phyloP scores from a whole-genome alignment of 2,329 filamentous ascomycete species.

The Reticulascus tulasneorum region DNA sequence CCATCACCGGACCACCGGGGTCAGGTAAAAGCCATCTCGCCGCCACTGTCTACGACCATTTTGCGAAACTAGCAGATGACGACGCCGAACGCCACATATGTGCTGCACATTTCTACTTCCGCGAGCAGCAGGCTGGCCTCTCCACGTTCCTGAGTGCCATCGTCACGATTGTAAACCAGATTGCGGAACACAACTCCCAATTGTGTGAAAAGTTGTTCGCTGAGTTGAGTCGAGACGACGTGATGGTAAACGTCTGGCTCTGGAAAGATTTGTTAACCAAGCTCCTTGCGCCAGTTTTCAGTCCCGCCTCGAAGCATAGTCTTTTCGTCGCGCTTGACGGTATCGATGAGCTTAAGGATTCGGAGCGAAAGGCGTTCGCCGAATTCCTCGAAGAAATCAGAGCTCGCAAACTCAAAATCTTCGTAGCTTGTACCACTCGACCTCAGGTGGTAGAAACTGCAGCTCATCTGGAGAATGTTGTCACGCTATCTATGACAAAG shows the following conservation, averaged over 20 bases:
- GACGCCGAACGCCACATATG: constrained; percentile 17
- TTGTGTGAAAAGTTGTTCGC: constrained; percentile 25
- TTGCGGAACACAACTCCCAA: constrained; percentile 22
- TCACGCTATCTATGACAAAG: too few species aligned
- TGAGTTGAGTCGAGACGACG: constrained; percentile 21
- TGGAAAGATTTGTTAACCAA: constrained; percentile 18
- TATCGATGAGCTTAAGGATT: constrained; percentile 22
- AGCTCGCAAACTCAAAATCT: constrained; percentile 20
- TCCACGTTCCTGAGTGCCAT: constrained; percentile 19
- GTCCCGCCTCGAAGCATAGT: constrained; percentile 13
- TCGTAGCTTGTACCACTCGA: constrained; percentile 21
- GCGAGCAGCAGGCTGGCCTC: constrained; percentile 25
- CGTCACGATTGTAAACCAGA: constrained; percentile 22
- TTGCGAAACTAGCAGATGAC: constrained; percentile 7
- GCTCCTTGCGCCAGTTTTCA: constrained; percentile 20
- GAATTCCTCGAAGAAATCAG: constrained; percentile 20
- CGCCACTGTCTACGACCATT: constrained; percentile 16
- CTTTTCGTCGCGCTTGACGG: constrained; percentile 28
- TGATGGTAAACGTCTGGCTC: constrained; percentile 2
- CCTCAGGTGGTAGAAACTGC: constrained; percentile 9
- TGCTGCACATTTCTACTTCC: constrained; percentile 31
- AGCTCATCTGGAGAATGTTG: constrained; percentile 11
- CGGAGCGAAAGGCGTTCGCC: constrained; percentile 12
- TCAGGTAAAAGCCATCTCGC: constrained; percentile 30
- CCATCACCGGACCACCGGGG: constrained; percentile 24